Evolutionary conservation across 768 basidiomycete genomes (phyloP).

Genomic region (Phaeolepiota aurea): DNA sequence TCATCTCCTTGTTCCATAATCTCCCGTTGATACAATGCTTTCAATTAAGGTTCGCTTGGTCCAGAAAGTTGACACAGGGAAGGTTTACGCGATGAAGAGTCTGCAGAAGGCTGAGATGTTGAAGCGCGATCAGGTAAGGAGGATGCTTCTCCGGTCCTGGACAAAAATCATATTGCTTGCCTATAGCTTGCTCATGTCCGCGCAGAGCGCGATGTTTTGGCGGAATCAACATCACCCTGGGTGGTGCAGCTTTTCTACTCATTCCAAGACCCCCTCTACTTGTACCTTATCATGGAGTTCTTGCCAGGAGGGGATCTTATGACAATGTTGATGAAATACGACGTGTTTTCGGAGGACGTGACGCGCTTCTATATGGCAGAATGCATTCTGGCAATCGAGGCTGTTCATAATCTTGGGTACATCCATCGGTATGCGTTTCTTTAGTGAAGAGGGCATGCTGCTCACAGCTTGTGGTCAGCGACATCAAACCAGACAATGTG

Average conservation of each 20-base stretch:
- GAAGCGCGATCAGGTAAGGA: conserved; percentile 90
- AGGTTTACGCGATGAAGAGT: conserved; percentile 99
- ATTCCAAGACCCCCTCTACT: conserved; percentile 92
- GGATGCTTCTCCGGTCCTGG: no score
- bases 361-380: conserved; percentile 99
- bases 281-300: conserved; percentile 93
- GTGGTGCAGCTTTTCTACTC: conserved; percentile 97
- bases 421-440: conserved; percentile 76
- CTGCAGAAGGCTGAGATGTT: conserved; percentile 98
- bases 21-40: no score
- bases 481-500: conserved; percentile 99
- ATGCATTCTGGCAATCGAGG: conserved; percentile 95
- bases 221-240: conserved; percentile 95
- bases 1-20: conserved; percentile 8
- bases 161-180: conserved; percentile 2
- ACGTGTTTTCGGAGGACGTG: conserved; percentile 97
- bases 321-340: conserved; percentile 99
- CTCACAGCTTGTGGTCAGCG: conserved; percentile 38
- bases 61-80: conserved; percentile 94
- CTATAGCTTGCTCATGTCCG: conserved; percentile 90
- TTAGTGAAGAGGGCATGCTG: not conserved
- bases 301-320: conserved; percentile 93
- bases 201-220: conserved; percentile 92
- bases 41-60: conserved; percentile 93
- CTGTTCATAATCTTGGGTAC: conserved; percentile 96